Base-by-base conservation (phyloP, 768 basidiomycete species). In the Paxillus ammoniavirescens region DNA sequence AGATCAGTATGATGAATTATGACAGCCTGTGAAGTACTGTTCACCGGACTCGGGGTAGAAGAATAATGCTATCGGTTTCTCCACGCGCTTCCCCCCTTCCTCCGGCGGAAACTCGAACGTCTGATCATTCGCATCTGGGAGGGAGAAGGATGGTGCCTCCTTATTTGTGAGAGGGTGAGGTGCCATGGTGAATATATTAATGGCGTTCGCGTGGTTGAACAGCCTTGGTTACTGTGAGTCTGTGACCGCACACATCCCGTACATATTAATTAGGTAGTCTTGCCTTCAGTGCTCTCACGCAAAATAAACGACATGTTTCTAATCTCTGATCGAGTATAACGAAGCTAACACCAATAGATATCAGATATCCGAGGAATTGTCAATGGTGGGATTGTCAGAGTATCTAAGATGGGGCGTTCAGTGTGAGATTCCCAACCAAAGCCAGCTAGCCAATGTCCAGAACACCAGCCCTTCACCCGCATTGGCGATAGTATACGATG, bases 21-120 rank as follows among this genome's bases (percentile, higher is more conserved):
- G 1, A 6, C 41, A 26, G 35, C 26, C 38, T 12, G 50, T 61
- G 35, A 56, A 61, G n/a, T 55, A 56, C 38, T 41, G 50, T 69
- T 54, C 69, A 85, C 87, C 83, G 38, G 87, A 79, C 62, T 79
- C 76, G 9, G 89, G 89, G 61, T 88, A 91, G 72, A 93, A 93
- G 75, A 92, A 91, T 36, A 93, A 55, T 9, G 80, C 87, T 18
- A 81, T 78, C 1, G 91, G 89, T 50, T 80, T 66, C 50, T 55
- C 55, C 28, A 63, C 33, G 31, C 43, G 60, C 35, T 50, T 38
- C 17, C 78, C 80, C 37, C 73, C 75, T 45, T 73, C 74, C 10
- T 81, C 84, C 2, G 87, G 84, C 26, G 73, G 80, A 59, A 91
- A 75, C 6, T 77, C 80, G 65, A 78, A 89, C 5, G 70, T 62